A percentile compares a stretch with the other conserved stretches of the same genome.
Evolutionary conservation across 1,284 basidiomycete genomes (phyloP).

Genomic region (Peniophora sp.): DNA sequence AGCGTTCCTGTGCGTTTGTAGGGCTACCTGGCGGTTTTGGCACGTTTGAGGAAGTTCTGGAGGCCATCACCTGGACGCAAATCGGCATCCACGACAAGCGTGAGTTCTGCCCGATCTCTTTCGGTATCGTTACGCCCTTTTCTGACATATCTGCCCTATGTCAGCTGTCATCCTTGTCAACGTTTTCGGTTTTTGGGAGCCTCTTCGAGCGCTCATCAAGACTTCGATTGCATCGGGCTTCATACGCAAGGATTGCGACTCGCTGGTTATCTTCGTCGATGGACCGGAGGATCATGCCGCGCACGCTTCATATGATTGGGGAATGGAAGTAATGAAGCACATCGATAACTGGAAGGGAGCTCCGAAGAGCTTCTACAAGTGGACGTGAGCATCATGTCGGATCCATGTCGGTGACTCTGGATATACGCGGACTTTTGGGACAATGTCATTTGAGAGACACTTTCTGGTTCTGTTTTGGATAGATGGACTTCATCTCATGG

Average conservation of each 20-base stretch:
- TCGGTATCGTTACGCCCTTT: slow-evolving; percentile 4
- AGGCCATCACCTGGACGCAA: slow-evolving; percentile 89
- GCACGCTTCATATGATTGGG: slow-evolving; percentile 71
- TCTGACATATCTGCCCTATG: background rate
- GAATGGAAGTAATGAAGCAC: slow-evolving; percentile 57
- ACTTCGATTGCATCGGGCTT: slow-evolving; percentile 69
- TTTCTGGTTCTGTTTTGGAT: too few species aligned
- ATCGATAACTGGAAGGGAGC: slow-evolving; percentile 53
- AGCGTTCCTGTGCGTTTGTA: slow-evolving; percentile 70
- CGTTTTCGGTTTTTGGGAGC: slow-evolving; percentile 73
- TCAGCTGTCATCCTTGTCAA: slow-evolving; percentile 79
- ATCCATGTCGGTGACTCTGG: too few species aligned
- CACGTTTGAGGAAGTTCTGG: slow-evolving; percentile 88
- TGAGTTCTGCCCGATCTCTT: slow-evolving; percentile 24
- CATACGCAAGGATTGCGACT: slow-evolving; percentile 54
- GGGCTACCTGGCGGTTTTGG: slow-evolving; percentile 88
- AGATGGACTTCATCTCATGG: too few species aligned
- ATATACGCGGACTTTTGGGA: too few species aligned
- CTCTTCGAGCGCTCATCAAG: slow-evolving; percentile 67
- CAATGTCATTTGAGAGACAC: too few species aligned
- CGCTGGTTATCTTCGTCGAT: slow-evolving; percentile 65
- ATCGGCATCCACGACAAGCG: slow-evolving; percentile 85
- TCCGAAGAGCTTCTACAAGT: slow-evolving; percentile 3
- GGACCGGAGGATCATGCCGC: slow-evolving; percentile 49
- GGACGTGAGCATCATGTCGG: background rate